Conservation (phyloP, 2,329 filamentous ascomycete species). For the Neofusicoccum sp. region DNA sequence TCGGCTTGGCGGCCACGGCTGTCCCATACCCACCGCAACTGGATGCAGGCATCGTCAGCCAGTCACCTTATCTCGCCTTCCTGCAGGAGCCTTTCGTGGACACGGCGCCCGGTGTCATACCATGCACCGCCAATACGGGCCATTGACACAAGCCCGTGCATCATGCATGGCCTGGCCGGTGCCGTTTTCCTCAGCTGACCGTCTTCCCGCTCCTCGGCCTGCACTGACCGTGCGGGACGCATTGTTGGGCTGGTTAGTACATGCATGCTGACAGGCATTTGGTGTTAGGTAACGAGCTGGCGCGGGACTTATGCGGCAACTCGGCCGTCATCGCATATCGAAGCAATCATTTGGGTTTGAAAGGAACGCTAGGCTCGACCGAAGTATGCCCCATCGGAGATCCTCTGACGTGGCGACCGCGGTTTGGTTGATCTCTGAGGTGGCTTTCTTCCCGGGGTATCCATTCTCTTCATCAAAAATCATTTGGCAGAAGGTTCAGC, state of each 20-base stretch:
- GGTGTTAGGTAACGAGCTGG: constrained; percentile 45
- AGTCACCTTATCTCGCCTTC: constrained; percentile 52
- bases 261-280: constrained; percentile 47
- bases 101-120: constrained; percentile 39
- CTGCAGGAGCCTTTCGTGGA: constrained; percentile 43
- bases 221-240: constrained; percentile 42
- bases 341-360: constrained; percentile 47
- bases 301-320: constrained; percentile 46
- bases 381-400: constrained; percentile 52
- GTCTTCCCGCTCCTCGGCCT: constrained; percentile 42
- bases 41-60: constrained; percentile 41
- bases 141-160: constrained; percentile 42
- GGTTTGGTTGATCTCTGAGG: constrained; percentile 47
- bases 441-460: constrained; percentile 40
- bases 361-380: constrained; percentile 50
- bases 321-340: constrained; percentile 47
- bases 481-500: constrained; percentile 26
- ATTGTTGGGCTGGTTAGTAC: constrained; percentile 43
- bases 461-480: constrained; percentile 39
- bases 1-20: constrained; percentile 17
- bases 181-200: constrained; percentile 43
- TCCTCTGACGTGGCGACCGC: constrained; percentile 55
- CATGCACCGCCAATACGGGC: constrained; percentile 36
- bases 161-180: constrained; percentile 39
- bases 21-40: constrained; percentile 30